Conservation (phyloP, 495 filamentous ascomycete species). For the Ascodesmis nigricans region DNA sequence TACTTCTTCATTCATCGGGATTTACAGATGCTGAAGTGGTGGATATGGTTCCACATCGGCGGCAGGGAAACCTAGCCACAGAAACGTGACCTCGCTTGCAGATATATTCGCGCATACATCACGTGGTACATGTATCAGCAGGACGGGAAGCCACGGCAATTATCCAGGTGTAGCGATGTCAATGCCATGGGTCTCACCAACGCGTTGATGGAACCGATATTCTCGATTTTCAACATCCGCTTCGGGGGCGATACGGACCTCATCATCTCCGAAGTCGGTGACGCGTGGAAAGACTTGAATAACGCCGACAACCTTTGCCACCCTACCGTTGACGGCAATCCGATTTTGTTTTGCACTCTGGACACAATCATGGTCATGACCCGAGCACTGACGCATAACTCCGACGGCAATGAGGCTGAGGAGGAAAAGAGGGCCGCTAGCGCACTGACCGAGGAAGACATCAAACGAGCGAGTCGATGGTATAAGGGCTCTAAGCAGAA, state of each 20-base stretch:
- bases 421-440: neutral
- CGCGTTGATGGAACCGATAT: slow-evolving; percentile 7
- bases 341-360: slow-evolving; percentile 13
- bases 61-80: too few relatives aligned
- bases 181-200: slow-evolving; percentile 4
- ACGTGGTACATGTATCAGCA: slow-evolving; percentile 9
- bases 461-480: slow-evolving; percentile 8
- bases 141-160: too few relatives aligned
- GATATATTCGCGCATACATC: slow-evolving; percentile 12
- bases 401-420: neutral
- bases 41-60: too few relatives aligned
- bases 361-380: slow-evolving; percentile 12
- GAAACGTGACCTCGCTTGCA: too few relatives aligned
- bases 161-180: too few relatives aligned
- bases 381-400: slow-evolving; percentile 3
- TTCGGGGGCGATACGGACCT: slow-evolving; percentile 5
- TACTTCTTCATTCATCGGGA: too few relatives aligned
- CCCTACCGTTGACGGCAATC: slow-evolving; percentile 4
- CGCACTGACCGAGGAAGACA: slow-evolving; percentile 1
- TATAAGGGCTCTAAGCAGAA: slow-evolving; percentile 1
- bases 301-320: slow-evolving; percentile 4
- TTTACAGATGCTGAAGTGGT: too few relatives aligned
- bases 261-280: slow-evolving; percentile 6
- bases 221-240: slow-evolving; percentile 7
- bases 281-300: slow-evolving; percentile 9